Evolutionary conservation across 1,284 basidiomycete species (phyloP).

Genomic region (Kalmanozyma brasiliensis): DNA sequence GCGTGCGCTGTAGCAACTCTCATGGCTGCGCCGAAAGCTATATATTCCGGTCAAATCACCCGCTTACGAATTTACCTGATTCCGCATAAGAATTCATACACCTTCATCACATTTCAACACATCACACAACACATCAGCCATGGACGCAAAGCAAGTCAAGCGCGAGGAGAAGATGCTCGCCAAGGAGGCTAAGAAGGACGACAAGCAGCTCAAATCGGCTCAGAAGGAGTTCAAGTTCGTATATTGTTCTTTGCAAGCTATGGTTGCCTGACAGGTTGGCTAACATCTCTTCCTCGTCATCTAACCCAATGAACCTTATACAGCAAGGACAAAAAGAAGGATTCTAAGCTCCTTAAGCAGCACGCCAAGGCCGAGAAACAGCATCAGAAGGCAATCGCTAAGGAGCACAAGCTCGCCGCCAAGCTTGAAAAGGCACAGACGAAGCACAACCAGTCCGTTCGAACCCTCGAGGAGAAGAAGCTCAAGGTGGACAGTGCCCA

Average conservation of each 20-base stretch:
- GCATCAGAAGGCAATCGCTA: constrained; percentile 39
- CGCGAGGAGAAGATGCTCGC: constrained; percentile 37
- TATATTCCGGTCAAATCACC: background rate
- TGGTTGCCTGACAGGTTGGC: too few relatives aligned
- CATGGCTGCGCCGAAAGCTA: background rate
- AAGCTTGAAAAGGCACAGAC: constrained; percentile 40
- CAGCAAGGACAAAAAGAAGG: constrained; percentile 35
- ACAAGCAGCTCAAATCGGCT: constrained; percentile 31
- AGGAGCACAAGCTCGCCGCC: constrained; percentile 43
- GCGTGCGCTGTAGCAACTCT: too few relatives aligned
- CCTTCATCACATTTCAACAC: background rate
- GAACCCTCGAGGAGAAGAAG: constrained; percentile 41
- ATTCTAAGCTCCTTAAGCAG: constrained; percentile 31
- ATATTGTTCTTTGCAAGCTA: too few relatives aligned
- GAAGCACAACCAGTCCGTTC: constrained; percentile 38
- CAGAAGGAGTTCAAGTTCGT: constrained; percentile 28
- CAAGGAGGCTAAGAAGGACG: constrained; percentile 37
- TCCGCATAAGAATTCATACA: too few relatives aligned
- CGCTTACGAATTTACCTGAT: too few relatives aligned
- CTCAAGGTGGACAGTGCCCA: constrained; percentile 35
- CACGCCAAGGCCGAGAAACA: constrained; percentile 35
- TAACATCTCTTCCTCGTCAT: too few relatives aligned
- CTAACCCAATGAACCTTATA: too few relatives aligned
- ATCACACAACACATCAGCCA: constrained; percentile 12
- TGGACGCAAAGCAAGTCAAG: constrained; percentile 41